Percentiles rank a stretch among this genome's conserved stretches.
Evolutionary conservation across 1,139 yeast species (phyloP).

Genomic region (Geotrichum fermentans): DNA sequence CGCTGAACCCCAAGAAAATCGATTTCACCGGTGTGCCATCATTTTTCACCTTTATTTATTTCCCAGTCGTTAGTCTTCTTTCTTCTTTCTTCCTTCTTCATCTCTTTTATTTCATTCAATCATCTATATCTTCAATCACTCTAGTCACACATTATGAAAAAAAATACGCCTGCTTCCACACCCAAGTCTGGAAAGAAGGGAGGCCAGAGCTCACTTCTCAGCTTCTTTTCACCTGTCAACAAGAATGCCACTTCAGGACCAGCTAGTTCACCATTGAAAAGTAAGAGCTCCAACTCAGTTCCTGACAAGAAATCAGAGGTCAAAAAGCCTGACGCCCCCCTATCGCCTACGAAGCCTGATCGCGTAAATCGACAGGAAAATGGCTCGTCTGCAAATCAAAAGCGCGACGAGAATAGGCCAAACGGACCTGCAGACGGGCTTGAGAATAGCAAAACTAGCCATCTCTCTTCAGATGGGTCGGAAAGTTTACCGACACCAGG

Average conservation of each 20-base stretch:
- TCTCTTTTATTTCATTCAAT: not conserved
- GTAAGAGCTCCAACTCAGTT: not conserved
- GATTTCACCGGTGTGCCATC: no score
- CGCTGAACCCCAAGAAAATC: not conserved
- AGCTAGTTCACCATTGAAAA: not conserved
- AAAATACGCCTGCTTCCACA: not conserved
- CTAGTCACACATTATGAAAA: not conserved
- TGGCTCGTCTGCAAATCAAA: not conserved
- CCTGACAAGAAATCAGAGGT: not conserved
- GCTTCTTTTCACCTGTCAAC: slow-evolving; percentile 11
- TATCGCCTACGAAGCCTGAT: slow-evolving; percentile 10
- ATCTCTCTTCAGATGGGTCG: slow-evolving; percentile 8
- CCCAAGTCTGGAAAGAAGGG: slow-evolving; percentile 12
- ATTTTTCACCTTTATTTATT: not conserved
- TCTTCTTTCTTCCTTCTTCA: not conserved
- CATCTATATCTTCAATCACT: no score
- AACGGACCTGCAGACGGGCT: not conserved
- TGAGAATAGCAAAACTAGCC: not conserved
- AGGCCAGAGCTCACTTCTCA: slow-evolving; percentile 14
- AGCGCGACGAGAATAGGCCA: not conserved
- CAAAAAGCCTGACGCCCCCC: not conserved
- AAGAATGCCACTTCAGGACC: slow-evolving; percentile 1
- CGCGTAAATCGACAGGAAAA: slow-evolving; percentile 7
- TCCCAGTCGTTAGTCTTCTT: not conserved
- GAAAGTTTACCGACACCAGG: slow-evolving; percentile 10